Base-by-base conservation (phyloP, 345 rosid species). In the Aurinia saxatilis region DNA sequence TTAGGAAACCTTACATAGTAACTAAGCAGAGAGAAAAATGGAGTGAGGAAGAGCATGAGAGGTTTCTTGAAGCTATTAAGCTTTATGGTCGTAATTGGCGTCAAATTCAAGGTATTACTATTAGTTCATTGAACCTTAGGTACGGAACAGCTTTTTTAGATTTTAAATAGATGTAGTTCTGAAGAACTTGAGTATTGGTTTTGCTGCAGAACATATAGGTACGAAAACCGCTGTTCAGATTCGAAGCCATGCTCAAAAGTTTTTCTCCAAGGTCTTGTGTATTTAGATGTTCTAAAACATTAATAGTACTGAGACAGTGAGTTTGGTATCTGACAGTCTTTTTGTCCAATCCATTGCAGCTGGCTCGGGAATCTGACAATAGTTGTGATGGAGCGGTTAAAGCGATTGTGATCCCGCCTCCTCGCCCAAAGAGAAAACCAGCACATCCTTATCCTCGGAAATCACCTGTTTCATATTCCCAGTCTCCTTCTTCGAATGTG, bases 201-300 rank as follows among this genome's bases (percentile, higher is more conserved):
- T 47, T 21, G 39, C 5, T 72, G 82, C 96, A 91, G 98, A 84
- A 57, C 88, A 84, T 60, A 75, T 91, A 54, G 92, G 90, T 50
- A 77, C 96, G 37, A 91, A 91, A 79, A 83, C 95, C 15, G 90
- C 95, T 23, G 90, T 91, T 71, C 98, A 88, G 75, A 86, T 88
- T 50, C 83, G 98, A 74, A 88, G 98, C 87, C 98, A 91, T 78
- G 96, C 98, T 72, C 98, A 91, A 68, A 91, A 91, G 67, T 86
- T 84, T 73, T 91, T 91, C 84, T 79, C 90, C 21, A 91, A 88
- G 96, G 98, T 92, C 48, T 62, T 48, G 40, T 68, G 18, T 7
- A 0, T 41, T 34, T 34, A 5, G 5, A 46, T 17, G 60, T 40
- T 57, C 6, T 9, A 9, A 17, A 29, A 3, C 6, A 35, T 21